phyloP scores from a whole-genome alignment of 306 rosid species.

The Gynostemma pentaphyllum region DNA sequence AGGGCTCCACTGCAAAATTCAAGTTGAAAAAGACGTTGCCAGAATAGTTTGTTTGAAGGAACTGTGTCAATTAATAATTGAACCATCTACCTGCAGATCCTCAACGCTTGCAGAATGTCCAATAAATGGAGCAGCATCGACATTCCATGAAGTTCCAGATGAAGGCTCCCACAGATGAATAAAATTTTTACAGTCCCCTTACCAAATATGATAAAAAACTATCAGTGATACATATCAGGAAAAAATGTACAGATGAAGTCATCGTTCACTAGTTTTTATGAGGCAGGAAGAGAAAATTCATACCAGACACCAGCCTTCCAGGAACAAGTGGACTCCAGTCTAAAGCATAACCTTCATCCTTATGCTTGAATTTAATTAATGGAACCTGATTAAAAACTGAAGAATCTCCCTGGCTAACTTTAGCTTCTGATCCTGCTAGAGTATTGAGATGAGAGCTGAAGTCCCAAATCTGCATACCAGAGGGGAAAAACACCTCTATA shows the following conservation, averaged over 20 bases:
- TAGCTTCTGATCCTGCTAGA: constrained; percentile 62
- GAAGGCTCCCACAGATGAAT: constrained; percentile 89
- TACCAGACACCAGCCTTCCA: constrained; percentile 89
- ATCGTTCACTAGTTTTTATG: neutral
- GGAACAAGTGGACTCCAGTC: constrained; percentile 78
- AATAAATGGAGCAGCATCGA: constrained; percentile 48
- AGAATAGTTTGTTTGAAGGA: neutral
- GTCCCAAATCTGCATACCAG: constrained; percentile 67
- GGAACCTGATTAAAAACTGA: constrained; percentile 62
- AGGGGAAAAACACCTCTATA: neutral
- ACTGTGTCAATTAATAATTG: constrained; percentile 12
- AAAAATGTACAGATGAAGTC: neutral
- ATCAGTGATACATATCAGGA: neutral
- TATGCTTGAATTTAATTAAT: constrained; percentile 47
- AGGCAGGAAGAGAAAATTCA: neutral
- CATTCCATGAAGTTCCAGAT: constrained; percentile 60
- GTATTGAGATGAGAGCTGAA: constrained; percentile 68
- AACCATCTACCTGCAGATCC: constrained; percentile 67
- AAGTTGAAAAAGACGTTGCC: constrained; percentile 8
- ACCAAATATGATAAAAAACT: constrained; percentile 11
- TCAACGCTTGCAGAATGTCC: constrained; percentile 84
- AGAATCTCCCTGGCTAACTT: constrained; percentile 54
- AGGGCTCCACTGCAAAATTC: constrained; percentile 85
- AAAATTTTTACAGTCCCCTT: constrained; percentile 75
- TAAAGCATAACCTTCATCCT: constrained; percentile 85